Base-by-base conservation (phyloP, 495 filamentous ascomycete genomes). In the Aspergillus coremiiformis region DNA sequence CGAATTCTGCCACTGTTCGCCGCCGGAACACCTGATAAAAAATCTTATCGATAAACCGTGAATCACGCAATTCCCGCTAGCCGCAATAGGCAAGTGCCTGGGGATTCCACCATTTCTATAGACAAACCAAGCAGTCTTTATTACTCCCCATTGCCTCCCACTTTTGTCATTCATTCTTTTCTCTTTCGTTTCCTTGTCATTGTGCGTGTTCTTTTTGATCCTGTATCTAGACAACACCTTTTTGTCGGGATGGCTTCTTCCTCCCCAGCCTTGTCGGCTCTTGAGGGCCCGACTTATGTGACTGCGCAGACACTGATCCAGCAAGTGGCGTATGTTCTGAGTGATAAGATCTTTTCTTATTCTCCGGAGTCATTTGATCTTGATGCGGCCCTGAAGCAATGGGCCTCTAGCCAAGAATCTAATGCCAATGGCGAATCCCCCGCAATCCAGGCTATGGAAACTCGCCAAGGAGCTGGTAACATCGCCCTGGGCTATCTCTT, bases 401-500 rank as follows among this genome's bases (percentile, higher is more conserved):
- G 93, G 93, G 77, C 78, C 27, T 59, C 64, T 3, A 65, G 76
- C 46, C 68, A 76, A 24, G 84, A 86, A 55, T 72, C 77, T 62
- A 97, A 97, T 71, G 81, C 83, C 44, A 82, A 88, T 65, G 92
- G 90, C 63, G 85, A 89, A 61, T 68, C 81, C 58, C 89, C 94
- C 32, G 73, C 79, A 4, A 80, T 97, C 41, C 76, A 87, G 51
- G 69, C 86, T 4, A 81, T 97, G 69, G 86, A 98, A 71, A 93
- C 87, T 42, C 79, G 94, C 39, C 79, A 87, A 48, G 93, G 93
- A 57, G 93, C 94, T 39, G 93, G 89, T 39, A 85, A 87, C 61
- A 86, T 97, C 66, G 89, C 94, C 27, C 78, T 98, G 43, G 93
- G 93, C 53, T 98, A 98, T 69, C 85, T 97, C 61, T 98, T 97